These are phyloP conservation scores for Castanea crenata DNA, from an alignment of 306 rosid species.

Conservation along the genomic window DNA sequence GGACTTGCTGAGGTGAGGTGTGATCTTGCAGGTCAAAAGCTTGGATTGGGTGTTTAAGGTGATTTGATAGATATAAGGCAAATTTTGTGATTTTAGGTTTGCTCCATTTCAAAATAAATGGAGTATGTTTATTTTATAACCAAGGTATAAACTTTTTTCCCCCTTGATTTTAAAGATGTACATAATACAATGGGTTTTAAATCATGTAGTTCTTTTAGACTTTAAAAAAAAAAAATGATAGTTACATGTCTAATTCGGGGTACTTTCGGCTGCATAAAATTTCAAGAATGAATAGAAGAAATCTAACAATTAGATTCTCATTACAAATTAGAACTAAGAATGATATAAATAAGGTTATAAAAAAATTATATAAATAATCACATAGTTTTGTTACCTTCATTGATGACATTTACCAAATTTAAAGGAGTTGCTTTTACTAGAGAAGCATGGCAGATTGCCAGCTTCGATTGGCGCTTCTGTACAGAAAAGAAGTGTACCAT, in stretches of 20 bases:
- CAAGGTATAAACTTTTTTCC: background rate
- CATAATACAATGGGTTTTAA: too few relatives aligned
- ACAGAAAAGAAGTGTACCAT: background rate
- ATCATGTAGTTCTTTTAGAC: too few relatives aligned
- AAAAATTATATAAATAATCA: too few relatives aligned
- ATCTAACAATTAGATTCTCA: too few relatives aligned
- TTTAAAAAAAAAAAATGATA: too few relatives aligned
- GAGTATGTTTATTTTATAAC: background rate
- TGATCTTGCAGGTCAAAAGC: constrained; percentile 64
- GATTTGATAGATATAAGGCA: background rate
- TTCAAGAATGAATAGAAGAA: too few relatives aligned
- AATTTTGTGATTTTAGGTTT: background rate
- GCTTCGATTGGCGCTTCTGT: background rate
- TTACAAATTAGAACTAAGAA: too few relatives aligned
- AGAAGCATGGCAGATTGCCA: background rate
- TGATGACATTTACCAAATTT: background rate
- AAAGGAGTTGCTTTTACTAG: background rate
- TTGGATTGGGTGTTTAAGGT: constrained; percentile 33
- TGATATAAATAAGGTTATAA: too few relatives aligned
- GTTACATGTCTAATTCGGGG: too few relatives aligned
- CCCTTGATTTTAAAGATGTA: background rate
- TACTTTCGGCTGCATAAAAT: too few relatives aligned
- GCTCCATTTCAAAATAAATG: too few relatives aligned
- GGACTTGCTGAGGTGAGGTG: constrained; percentile 70
- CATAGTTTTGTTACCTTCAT: too few relatives aligned